phyloP scores from a whole-genome alignment of 495 filamentous ascomycete species.

The Lophium mytilinum region DNA sequence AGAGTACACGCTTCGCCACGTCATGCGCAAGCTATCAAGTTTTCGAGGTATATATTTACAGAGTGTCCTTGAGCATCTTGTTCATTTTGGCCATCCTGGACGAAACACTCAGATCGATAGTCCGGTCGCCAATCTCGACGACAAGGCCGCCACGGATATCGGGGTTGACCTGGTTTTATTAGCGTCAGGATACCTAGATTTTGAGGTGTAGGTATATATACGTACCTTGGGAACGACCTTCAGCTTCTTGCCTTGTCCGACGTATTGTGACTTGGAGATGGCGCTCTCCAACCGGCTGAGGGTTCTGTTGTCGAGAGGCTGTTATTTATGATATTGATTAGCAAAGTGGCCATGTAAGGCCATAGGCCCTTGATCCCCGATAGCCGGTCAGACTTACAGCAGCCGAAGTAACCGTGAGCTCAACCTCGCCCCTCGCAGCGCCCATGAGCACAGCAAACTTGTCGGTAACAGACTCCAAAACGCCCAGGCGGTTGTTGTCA shows the following conservation, averaged over 20 bases:
- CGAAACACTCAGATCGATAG: conserved; percentile 93
- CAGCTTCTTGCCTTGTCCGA: conserved; percentile 90
- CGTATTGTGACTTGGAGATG: conserved; percentile 78
- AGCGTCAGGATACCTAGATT: conserved; percentile 6
- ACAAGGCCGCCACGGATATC: conserved; percentile 90
- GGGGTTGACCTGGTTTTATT: conserved; percentile 63
- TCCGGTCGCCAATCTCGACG: conserved; percentile 95
- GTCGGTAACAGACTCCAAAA: conserved; percentile 71
- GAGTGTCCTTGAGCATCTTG: conserved; percentile 90
- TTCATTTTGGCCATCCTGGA: conserved; percentile 95
- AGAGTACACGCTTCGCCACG: conserved; percentile 10
- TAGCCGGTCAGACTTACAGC: conserved; percentile 50
- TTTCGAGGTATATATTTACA: conserved; percentile 57
- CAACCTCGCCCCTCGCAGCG: conserved; percentile 84
- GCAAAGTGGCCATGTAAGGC: neutral
- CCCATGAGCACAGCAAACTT: conserved; percentile 86
- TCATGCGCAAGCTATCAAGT: neutral
- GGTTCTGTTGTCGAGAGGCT: conserved; percentile 84
- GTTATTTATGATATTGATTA: conserved; percentile 13
- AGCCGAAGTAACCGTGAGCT: conserved; percentile 82
- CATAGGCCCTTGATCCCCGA: neutral
- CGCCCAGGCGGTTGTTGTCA: conserved; percentile 87
- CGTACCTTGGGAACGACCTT: conserved; percentile 86
- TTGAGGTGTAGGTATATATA: conserved; percentile 10
- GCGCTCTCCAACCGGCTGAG: conserved; percentile 77